Evolutionary conservation across 2,329 filamentous ascomycete species (phyloP).

Genomic region (Aspergillus viridinutans): DNA sequence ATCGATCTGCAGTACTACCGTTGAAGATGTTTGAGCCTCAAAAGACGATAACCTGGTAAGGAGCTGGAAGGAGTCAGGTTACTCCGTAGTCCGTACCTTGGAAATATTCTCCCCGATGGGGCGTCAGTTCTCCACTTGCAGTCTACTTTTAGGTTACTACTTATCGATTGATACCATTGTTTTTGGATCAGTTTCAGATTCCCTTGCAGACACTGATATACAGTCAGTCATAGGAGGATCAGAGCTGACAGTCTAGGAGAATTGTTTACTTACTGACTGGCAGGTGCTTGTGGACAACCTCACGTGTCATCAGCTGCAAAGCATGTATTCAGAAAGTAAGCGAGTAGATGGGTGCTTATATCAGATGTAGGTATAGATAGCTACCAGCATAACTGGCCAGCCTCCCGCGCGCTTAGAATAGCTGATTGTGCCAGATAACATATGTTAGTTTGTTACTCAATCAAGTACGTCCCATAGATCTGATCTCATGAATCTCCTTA

Average conservation of each 20-base stretch:
- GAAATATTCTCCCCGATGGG: background rate
- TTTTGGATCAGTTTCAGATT: background rate
- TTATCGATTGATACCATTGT: background rate
- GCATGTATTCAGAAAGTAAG: background rate
- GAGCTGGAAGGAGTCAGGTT: too few species aligned
- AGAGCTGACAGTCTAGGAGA: background rate
- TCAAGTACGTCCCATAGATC: background rate
- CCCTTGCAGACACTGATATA: background rate
- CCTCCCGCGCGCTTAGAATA: background rate
- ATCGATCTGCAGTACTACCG: background rate
- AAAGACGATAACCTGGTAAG: background rate
- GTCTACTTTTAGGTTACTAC: background rate
- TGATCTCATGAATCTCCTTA: background rate
- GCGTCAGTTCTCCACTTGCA: background rate
- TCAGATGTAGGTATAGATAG: background rate
- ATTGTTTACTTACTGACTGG: background rate
- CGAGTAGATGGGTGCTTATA: background rate
- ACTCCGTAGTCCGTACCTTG: background rate
- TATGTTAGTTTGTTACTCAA: background rate
- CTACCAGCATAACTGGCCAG: background rate
- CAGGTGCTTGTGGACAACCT: background rate
- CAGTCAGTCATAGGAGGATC: background rate
- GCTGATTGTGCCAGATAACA: too few species aligned
- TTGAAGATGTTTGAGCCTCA: background rate
- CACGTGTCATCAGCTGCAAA: background rate